Evolutionary conservation across 495 filamentous ascomycete species (phyloP).

Genomic region (Cudoniella acicularis): DNA sequence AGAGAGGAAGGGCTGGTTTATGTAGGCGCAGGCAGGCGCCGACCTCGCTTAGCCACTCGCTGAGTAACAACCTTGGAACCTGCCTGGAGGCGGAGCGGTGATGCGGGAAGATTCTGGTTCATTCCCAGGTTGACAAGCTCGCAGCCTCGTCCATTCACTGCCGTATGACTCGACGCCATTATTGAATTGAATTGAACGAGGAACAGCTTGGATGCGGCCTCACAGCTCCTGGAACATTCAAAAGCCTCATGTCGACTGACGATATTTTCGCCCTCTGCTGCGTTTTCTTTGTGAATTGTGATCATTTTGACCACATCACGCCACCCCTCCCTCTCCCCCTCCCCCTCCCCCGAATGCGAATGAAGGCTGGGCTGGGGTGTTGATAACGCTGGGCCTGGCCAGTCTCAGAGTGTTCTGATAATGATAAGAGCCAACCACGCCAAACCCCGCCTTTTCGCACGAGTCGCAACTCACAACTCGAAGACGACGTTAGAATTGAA

Average conservation of each 20-base stretch:
- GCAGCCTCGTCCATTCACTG: too few species aligned
- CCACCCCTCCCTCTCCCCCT: too few species aligned
- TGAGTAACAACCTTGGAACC: not conserved
- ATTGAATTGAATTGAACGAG: not conserved
- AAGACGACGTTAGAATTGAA: not conserved
- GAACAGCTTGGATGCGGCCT: too few species aligned
- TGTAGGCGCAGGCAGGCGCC: conserved; percentile 14
- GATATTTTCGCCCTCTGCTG: not conserved
- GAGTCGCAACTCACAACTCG: too few species aligned
- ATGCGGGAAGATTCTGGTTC: not conserved
- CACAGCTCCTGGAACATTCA: too few species aligned
- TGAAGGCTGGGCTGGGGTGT: too few species aligned
- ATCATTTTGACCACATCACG: not conserved
- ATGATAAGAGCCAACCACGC: not conserved
- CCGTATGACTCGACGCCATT: not conserved
- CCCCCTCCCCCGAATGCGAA: too few species aligned
- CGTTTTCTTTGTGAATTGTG: not conserved
- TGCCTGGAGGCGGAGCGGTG: not conserved
- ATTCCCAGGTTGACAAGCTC: not conserved
- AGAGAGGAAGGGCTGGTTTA: conserved; percentile 26
- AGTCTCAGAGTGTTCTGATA: not conserved
- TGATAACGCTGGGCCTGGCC: too few species aligned
- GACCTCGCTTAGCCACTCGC: not conserved
- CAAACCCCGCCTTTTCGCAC: not conserved
- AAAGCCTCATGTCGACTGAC: too few species aligned